Evolutionary conservation across 2,329 filamentous ascomycete genomes (phyloP), one percentile per base, ranked within the genome.

Genomic region (Colletotrichum sp.): DNA sequence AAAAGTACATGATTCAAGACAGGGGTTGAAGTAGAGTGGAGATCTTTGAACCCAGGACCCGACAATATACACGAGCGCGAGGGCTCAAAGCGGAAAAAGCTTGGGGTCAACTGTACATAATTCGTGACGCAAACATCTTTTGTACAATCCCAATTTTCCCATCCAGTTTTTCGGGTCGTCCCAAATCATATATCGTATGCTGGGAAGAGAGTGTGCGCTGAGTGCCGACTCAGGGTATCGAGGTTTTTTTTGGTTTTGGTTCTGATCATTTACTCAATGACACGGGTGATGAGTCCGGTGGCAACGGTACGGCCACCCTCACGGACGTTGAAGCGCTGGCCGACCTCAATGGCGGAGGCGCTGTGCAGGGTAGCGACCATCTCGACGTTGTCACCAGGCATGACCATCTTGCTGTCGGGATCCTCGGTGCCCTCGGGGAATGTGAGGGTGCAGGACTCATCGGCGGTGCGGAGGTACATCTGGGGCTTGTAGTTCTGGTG

Each of bases 331-430:
- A 99, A 97, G 81, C 97, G 94, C 89, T 98, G 95, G 79, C 97
- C 96, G 76, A 91, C 87, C 88, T 99, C 97, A 76, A 98, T 87
- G 74, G 96, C 96, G 81, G 97, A 91, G 76, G 96, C 95, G 86
- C 94, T 89, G 86, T 95, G 91, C 82, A 98, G 92, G 80, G 93
- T 91, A 84, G 95, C 94, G 77, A 97, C 88, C 96, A 99, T 98
- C 90, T 99, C 97, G 78, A 98, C 92, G 86, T 99, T 99, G 91
- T 99, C 97, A 85, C 97, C 97, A 66, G 97, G 97, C 95, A 98
- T 97, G 85, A 98, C 93, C 88, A 95, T 94, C 90, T 95, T 96
- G 84, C 87, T 87, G 76, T 89, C 83, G 74, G 89, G 85, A 79
- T 96, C 93, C 84, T 93, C 92, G 76, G 90, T 93, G 76, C 93